phyloP scores from a whole-genome alignment of 2,329 filamentous ascomycete genomes.

The Claviceps arundinis region DNA sequence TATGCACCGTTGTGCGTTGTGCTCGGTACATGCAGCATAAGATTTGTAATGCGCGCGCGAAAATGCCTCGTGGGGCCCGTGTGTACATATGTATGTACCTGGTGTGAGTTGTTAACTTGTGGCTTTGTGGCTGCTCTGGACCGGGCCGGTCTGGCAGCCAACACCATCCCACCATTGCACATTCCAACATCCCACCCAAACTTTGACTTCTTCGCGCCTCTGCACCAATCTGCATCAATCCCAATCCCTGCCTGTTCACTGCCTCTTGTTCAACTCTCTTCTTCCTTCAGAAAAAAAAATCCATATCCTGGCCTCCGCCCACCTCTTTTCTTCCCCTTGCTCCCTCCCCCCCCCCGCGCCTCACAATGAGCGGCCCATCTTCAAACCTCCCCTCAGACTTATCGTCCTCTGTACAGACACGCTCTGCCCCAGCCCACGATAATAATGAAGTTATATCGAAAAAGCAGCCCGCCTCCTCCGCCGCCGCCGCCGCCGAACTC shows the following conservation, averaged over 20 bases:
- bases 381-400: slow-evolving; percentile 10
- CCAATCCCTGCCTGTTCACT: too few species aligned
- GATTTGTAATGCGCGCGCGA: background rate
- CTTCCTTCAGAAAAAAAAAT: background rate
- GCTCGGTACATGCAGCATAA: too few species aligned
- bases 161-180: too few species aligned
- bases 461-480: slow-evolving; percentile 49
- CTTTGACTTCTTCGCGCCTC: too few species aligned
- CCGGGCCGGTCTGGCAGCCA: too few species aligned
- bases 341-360: slow-evolving; percentile 9
- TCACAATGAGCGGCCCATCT: slow-evolving; percentile 21
- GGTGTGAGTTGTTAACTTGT: too few species aligned
- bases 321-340: slow-evolving; percentile 11
- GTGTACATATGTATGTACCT: too few species aligned
- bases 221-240: too few species aligned
- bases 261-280: background rate
- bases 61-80: background rate
- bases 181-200: too few species aligned
- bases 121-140: too few species aligned
- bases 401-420: slow-evolving; percentile 13
- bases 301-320: background rate
- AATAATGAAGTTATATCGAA: slow-evolving; percentile 43
- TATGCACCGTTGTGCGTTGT: too few species aligned
- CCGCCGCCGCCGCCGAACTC: slow-evolving; percentile 51
- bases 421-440: slow-evolving; percentile 17